Evolutionary conservation across 176 grass and related monocot genomes (phyloP), one percentile per base, ranked within the genome.

Genomic region (Rhipidocladum racemiflorum): DNA sequence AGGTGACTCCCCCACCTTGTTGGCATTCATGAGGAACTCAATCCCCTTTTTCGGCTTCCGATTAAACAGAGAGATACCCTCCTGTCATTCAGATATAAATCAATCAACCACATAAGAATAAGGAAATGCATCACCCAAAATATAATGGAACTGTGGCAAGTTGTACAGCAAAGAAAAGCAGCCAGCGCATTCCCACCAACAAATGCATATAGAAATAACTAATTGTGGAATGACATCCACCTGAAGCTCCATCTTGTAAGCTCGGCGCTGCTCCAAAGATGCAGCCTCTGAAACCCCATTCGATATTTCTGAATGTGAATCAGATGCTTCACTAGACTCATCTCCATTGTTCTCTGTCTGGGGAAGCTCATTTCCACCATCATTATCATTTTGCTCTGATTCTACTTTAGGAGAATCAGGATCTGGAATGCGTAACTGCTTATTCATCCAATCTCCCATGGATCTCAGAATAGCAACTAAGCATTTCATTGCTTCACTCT

Each of bases 401-500:
- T 91, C 92, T 85, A 79, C 72, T 77, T 83, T 85, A 88, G 80
- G 89, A 88, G 91, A 90, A 77, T 91, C 77, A 21, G 89, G 79
- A 86, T 89, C 92, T 67, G 92, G 91, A 89, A 99, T 95, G 27
- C 92, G 87, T 72, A 99, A 85, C 70, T 99, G 96, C 83, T 95
- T 99, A 85, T 99, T 99, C 96, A 99, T 95, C 96, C 96, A 99
- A 90, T 99, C 96, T 66, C 96, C 96, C 96, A 99, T 99, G 46
- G 96, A 99, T 88, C 85, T 99, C 66, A 99, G 87, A 77, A 99
- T 99, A 70, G 96, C 89, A 35, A 99, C 93, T 74, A 99, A 90
- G 76, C 92, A 95, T 90, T 95, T 99, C 96, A 99, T 95, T 28
- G 96, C 92, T 91, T 95, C 96, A 83, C 85, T 91, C 86, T 99